phyloP scores from a whole-genome alignment of 805 yeast genomes.

The Hanseniaspora pseudoguilliermondii region DNA sequence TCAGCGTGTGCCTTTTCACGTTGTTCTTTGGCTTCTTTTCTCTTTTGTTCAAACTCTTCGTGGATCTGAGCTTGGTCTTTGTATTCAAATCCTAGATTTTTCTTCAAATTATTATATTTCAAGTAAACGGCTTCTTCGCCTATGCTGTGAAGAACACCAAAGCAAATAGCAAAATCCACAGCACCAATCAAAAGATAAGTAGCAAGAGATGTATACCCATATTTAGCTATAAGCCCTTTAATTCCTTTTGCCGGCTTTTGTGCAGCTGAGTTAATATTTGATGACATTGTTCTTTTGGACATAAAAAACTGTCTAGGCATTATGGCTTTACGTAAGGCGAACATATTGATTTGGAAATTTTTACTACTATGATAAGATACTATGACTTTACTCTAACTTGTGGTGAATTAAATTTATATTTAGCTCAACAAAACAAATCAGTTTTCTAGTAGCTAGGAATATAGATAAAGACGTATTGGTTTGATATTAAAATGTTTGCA shows the following conservation, averaged over 20 bases:
- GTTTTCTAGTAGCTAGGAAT: no score
- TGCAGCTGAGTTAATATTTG: not conserved
- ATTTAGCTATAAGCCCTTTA: constrained; percentile 62
- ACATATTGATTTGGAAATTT: not conserved
- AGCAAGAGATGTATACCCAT: constrained; percentile 84
- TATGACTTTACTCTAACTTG: no score
- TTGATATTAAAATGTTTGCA: no score
- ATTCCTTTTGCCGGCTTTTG: constrained; percentile 15
- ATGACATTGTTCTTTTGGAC: not conserved
- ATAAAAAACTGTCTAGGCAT: not conserved
- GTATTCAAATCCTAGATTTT: constrained; percentile 46
- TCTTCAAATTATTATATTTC: constrained; percentile 49
- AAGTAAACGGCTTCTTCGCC: constrained; percentile 73
- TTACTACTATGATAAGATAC: no score
- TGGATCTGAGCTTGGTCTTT: constrained; percentile 33
- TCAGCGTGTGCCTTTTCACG: constrained; percentile 17
- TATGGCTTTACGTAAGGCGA: not conserved
- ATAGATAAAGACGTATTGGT: no score
- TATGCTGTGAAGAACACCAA: constrained; percentile 64
- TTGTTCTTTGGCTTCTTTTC: constrained; percentile 20
- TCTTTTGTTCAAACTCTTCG: constrained; percentile 27
- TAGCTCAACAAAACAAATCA: no score
- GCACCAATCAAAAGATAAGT: constrained; percentile 63
- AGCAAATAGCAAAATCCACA: constrained; percentile 76
- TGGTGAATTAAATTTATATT: no score